Evolutionary conservation across 257 asterid genomes (phyloP).

Genomic region (Buddleja alternifolia): DNA sequence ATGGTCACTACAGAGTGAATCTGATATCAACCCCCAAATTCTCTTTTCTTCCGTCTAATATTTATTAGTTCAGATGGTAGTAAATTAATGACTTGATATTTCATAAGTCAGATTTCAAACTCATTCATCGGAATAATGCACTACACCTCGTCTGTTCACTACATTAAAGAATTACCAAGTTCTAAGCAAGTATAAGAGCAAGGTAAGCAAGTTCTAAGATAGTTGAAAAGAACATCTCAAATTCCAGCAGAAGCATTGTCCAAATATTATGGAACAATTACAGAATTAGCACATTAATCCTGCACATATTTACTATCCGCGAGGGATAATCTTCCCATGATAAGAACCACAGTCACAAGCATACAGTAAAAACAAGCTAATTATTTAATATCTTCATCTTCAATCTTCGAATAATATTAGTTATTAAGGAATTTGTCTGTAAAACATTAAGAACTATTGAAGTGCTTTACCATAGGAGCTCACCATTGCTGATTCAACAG

Average conservation of each 20-base stretch:
- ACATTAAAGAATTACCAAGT: not conserved
- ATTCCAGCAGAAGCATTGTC: not conserved
- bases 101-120: not conserved
- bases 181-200: slow-evolving; percentile 4
- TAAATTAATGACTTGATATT: not conserved
- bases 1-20: not conserved
- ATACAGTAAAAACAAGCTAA: not conserved
- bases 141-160: too few relatives aligned
- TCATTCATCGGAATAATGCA: not conserved
- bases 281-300: not conserved
- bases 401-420: not conserved
- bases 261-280: not conserved
- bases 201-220: too few relatives aligned
- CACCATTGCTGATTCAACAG: slow-evolving; percentile 84
- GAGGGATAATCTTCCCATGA: not conserved
- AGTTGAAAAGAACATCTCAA: too few relatives aligned
- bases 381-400: too few relatives aligned
- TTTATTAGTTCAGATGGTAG: not conserved
- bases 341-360: not conserved
- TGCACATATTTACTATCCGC: not conserved
- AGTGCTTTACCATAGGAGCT: slow-evolving; percentile 25
- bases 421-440: not conserved
- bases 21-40: not conserved
- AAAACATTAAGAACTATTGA: not conserved
- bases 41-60: not conserved